Evolutionary conservation across 1,139 yeast species (phyloP).

Genomic region (Pichia sorboxylosa): DNA sequence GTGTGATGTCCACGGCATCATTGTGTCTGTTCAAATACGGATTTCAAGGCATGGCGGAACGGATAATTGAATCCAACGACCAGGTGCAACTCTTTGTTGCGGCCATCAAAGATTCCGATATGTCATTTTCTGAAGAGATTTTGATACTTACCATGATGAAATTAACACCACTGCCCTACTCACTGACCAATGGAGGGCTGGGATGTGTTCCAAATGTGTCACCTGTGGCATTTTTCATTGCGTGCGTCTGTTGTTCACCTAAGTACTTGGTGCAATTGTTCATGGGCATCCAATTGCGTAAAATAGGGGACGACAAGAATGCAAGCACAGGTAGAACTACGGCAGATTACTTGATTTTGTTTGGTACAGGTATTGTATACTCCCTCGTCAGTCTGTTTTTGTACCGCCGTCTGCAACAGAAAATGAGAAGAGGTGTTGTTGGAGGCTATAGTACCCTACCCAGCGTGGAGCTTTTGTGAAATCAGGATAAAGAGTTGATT

Average conservation of each 20-base stretch:
- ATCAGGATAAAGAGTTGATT: too few relatives aligned
- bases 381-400: constrained; percentile 60
- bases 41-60: constrained; percentile 43
- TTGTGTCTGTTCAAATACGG: constrained; percentile 57
- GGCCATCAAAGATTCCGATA: constrained; percentile 53
- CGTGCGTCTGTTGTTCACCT: constrained; percentile 70
- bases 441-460: too few relatives aligned
- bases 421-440: too few relatives aligned
- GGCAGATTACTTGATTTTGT: constrained; percentile 39
- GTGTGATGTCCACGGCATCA: constrained; percentile 62
- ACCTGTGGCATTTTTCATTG: constrained; percentile 49
- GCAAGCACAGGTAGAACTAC: constrained; percentile 20
- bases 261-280: constrained; percentile 68
- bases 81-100: constrained; percentile 67
- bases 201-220: constrained; percentile 74
- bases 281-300: constrained; percentile 67
- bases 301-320: constrained; percentile 52
- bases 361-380: constrained; percentile 34
- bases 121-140: constrained; percentile 35
- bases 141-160: constrained; percentile 59
- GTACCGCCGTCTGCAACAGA: constrained; percentile 41
- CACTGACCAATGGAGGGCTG: constrained; percentile 83
- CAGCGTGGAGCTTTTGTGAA: too few relatives aligned
- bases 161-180: constrained; percentile 86
- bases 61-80: constrained; percentile 39